Base-by-base conservation (phyloP, 768 basidiomycete genomes). In the Jaapia argillacea region DNA sequence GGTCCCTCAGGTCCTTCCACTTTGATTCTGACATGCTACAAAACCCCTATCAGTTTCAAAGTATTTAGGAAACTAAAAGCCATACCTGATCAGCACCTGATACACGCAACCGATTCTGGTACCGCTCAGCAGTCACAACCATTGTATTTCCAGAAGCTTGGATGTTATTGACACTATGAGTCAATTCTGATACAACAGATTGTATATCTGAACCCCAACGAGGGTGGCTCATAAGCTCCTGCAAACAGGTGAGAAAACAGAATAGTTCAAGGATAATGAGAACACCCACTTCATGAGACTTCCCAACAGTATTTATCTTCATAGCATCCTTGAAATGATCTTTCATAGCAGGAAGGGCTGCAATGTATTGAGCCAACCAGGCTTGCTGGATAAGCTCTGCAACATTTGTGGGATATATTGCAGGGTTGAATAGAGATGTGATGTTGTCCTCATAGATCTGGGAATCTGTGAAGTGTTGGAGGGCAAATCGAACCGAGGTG, bases 281-380 rank as follows among this genome's bases (percentile, higher is more conserved):
- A n/a, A n/a, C n/a, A 56, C 66, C 33, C 44, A 77, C 75, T 31
- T 53, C 48, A 1, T 54, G 46, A 1, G 50, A 37, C 36, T 71
- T 50, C 7, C 65, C 64, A 5, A 46, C 46, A 1, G 75, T 74
- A 48, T 79, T 59, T 20, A 80, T 70, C 46, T 58, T 63, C 2
- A 48, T 50, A 1, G 71, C 71, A 18, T 64, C 64, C 1, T 58
- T 63, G 44, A 77, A 70, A 3, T 59, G 58, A 42, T 61, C 65
- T 35, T 60, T 61, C 18, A 71, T 71, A 41, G 69, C 66, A 4
- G 60, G 59, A 43, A 68, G 63, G 1, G 49, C 57, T 2, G 68
- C 55, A 4, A 80, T 46, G 43, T 69, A 72, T 23, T 33, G 42
- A 4, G 54, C 51, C 0, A 61, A 45, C 61, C 61, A 63, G 1